Conservation (phyloP, 2,329 filamentous ascomycete genomes). For the Fusarium coffeatum region DNA sequence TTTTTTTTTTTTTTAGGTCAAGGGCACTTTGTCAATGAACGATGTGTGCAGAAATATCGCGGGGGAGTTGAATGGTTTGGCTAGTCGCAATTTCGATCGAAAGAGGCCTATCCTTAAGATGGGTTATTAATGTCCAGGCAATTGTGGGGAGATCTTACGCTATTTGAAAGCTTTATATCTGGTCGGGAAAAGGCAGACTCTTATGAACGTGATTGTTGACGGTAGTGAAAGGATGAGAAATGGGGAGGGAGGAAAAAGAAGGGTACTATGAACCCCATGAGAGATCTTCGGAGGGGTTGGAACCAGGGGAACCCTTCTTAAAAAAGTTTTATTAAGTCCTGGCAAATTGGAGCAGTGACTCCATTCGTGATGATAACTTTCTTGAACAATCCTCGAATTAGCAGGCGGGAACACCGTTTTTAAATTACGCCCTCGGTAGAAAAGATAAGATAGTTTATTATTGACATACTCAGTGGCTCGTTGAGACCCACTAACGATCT, state of each 20-base stretch:
- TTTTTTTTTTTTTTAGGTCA: too few relatives aligned
- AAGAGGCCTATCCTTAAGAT: background rate
- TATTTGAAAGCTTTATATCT: background rate
- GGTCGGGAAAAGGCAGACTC: too few relatives aligned
- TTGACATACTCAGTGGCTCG: background rate
- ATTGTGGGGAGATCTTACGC: background rate
- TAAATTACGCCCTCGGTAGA: background rate
- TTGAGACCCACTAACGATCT: background rate
- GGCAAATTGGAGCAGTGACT: too few relatives aligned
- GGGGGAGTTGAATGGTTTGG: too few relatives aligned
- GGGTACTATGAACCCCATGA: background rate
- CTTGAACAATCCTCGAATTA: background rate
- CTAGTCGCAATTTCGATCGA: background rate
- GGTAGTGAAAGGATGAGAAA: too few relatives aligned
- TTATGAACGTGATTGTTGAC: too few relatives aligned
- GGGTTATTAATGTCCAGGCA: background rate
- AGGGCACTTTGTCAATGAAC: background rate
- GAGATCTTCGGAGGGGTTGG: background rate
- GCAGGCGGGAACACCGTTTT: background rate
- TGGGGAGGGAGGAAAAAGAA: too few relatives aligned
- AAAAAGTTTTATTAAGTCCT: too few relatives aligned
- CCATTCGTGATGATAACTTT: too few relatives aligned
- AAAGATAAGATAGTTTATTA: background rate
- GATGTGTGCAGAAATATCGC: background rate
- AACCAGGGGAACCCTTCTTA: background rate